phyloP scores from a whole-genome alignment of 2,329 filamentous ascomycete species.

The Domatiomyces globalis region DNA sequence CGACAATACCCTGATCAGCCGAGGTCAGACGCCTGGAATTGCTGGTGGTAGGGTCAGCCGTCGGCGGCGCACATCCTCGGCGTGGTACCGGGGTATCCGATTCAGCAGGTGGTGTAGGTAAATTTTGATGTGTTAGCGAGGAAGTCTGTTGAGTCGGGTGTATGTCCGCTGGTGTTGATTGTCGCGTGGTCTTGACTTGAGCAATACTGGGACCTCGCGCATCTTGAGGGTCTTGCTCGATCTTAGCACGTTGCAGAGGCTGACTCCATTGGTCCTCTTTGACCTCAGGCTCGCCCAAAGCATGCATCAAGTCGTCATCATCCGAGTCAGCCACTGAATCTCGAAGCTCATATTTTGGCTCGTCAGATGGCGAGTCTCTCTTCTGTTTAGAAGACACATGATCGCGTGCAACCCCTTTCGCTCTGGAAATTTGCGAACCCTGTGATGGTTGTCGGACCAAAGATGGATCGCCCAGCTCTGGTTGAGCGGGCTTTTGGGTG shows the following conservation, averaged over 20 bases:
- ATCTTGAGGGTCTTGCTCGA: neutral
- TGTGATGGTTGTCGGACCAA: neutral
- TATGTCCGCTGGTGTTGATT: neutral
- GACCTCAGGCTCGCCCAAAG: neutral
- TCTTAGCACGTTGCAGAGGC: neutral
- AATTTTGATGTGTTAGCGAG: neutral
- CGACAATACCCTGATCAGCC: conserved; percentile 8
- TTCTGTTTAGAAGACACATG: neutral
- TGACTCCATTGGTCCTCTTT: neutral
- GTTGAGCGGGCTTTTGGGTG: neutral
- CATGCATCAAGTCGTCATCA: conserved; percentile 4
- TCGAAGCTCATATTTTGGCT: neutral
- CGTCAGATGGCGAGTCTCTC: neutral
- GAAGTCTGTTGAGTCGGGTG: neutral
- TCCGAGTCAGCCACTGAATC: conserved; percentile 10
- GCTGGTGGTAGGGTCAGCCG: neutral
- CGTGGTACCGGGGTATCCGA: neutral
- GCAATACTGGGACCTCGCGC: neutral
- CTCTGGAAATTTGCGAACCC: neutral
- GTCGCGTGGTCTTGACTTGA: neutral
- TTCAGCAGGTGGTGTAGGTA: neutral
- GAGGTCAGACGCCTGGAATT: conserved; percentile 1
- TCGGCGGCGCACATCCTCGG: neutral
- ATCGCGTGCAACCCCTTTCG: neutral
- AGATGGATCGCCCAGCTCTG: neutral